phyloP scores from a whole-genome alignment of 345 rosid species.

The Melaleuca quinquenervia region DNA sequence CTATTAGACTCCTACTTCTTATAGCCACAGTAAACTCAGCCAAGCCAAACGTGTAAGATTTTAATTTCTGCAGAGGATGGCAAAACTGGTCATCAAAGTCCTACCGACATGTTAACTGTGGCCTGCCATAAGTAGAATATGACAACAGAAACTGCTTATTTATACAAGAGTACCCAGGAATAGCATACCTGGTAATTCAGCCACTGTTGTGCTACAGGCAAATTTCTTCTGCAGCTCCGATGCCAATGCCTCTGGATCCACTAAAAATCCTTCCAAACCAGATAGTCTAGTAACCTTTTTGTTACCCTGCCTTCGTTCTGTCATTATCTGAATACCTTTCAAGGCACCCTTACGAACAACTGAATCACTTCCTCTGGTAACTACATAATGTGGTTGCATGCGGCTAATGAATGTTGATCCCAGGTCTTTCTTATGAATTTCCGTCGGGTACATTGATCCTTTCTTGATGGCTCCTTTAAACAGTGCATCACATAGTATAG shows the following conservation, averaged over 20 bases:
- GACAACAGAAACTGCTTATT: not conserved
- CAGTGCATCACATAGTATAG: constrained; percentile 70
- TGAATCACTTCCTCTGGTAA: constrained; percentile 60
- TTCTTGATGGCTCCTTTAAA: constrained; percentile 94
- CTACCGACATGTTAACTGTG: not conserved
- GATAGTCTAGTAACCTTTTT: constrained; percentile 80
- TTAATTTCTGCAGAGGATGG: not conserved
- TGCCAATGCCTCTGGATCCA: constrained; percentile 79
- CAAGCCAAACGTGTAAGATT: not conserved
- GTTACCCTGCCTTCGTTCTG: constrained; percentile 90
- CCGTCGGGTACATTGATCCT: constrained; percentile 82
- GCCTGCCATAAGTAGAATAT: not conserved
- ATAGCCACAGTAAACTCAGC: not conserved
- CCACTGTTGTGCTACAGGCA: constrained; percentile 87
- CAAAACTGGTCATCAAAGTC: not conserved
- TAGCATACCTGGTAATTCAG: constrained; percentile 64
- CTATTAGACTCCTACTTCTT: not conserved
- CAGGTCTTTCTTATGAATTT: constrained; percentile 77
- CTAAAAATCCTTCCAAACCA: constrained; percentile 68
- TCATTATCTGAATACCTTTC: constrained; percentile 74
- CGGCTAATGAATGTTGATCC: constrained; percentile 57
- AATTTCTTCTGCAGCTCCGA: constrained; percentile 96
- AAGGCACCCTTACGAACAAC: constrained; percentile 75
- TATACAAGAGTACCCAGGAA: not conserved
- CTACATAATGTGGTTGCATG: constrained; percentile 78